A percentile compares a stretch with the other conserved stretches of the same genome.
phyloP scores from a whole-genome alignment of 257 asterid genomes.

The Ligustrum vulgare region DNA sequence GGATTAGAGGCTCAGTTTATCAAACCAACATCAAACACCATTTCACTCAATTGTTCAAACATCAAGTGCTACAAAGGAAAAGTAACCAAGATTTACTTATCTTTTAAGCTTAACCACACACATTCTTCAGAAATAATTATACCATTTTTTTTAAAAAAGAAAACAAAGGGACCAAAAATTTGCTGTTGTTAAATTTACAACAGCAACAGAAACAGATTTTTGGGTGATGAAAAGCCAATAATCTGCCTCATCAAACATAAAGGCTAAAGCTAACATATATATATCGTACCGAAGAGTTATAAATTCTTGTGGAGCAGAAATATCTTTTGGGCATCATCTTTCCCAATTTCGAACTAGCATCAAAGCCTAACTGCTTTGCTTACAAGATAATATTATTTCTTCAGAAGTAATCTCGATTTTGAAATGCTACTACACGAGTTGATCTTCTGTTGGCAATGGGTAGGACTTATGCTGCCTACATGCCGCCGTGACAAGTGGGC shows the following conservation, averaged over 20 bases:
- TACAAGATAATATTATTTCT: not conserved
- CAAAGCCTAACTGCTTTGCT: conserved; percentile 78
- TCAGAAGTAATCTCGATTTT: not conserved
- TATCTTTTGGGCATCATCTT: conserved; percentile 67
- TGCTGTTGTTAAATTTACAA: not conserved
- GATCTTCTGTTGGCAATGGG: not conserved
- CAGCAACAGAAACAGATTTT: not conserved
- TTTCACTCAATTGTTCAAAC: too few relatives aligned
- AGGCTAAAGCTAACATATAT: conserved; percentile 67
- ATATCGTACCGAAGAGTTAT: not conserved
- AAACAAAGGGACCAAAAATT: too few relatives aligned
- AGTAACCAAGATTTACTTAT: too few relatives aligned
- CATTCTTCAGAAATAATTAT: too few relatives aligned
- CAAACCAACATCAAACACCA: too few relatives aligned
- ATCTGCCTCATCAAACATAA: not conserved
- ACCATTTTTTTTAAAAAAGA: too few relatives aligned
- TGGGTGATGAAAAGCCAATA: not conserved
- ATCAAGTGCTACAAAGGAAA: too few relatives aligned
- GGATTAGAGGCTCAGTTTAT: too few relatives aligned
- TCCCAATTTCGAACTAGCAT: conserved; percentile 86
- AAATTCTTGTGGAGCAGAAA: conserved; percentile 44
- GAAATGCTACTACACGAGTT: not conserved
- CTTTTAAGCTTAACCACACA: too few relatives aligned
- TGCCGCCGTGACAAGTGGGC: too few relatives aligned
- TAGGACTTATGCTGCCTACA: too few relatives aligned